Conservation (phyloP, 1,284 basidiomycete species). For the Cutaneotrichosporon cavernicola region DNA sequence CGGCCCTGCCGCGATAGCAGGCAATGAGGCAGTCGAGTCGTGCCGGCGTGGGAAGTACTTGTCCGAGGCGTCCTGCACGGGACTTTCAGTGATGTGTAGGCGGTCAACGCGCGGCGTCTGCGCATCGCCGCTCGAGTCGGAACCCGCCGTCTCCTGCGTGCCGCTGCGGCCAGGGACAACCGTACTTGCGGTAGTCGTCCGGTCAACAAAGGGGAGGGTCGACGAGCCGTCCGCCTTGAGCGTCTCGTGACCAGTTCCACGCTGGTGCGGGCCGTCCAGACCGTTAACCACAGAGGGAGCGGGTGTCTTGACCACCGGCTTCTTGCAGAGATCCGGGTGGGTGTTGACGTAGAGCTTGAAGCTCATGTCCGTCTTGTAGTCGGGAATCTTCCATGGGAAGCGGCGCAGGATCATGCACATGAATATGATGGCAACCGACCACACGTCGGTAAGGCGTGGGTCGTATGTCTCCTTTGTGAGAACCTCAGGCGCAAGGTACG, state of each 20-base stretch:
- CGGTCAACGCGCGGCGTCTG: constrained; percentile 25
- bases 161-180: constrained; percentile 27
- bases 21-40: constrained; percentile 64
- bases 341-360: constrained; percentile 89
- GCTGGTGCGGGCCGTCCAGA: constrained; percentile 19
- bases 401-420: constrained; percentile 98
- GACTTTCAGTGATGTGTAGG: constrained; percentile 33
- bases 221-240: constrained; percentile 44
- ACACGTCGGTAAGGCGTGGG: constrained; percentile 95
- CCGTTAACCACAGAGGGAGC: constrained; percentile 45
- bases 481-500: constrained; percentile 98
- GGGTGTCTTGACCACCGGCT: constrained; percentile 45
- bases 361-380: constrained; percentile 86
- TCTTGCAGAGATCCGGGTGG: constrained; percentile 76
- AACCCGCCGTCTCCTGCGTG: background rate
- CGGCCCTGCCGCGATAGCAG: constrained; percentile 33
- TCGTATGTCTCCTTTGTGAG: constrained; percentile 77
- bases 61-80: constrained; percentile 61
- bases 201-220: constrained; percentile 38
- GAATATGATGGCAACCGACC: constrained; percentile 98
- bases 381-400: constrained; percentile 99
- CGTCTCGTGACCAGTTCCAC: constrained; percentile 29
- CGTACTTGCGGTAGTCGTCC: constrained; percentile 35
- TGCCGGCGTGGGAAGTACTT: constrained; percentile 67
- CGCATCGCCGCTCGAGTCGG: constrained; percentile 30